Evolutionary conservation across 1,284 basidiomycete genomes (phyloP).

Genomic region (Exobasidium rhododendri): DNA sequence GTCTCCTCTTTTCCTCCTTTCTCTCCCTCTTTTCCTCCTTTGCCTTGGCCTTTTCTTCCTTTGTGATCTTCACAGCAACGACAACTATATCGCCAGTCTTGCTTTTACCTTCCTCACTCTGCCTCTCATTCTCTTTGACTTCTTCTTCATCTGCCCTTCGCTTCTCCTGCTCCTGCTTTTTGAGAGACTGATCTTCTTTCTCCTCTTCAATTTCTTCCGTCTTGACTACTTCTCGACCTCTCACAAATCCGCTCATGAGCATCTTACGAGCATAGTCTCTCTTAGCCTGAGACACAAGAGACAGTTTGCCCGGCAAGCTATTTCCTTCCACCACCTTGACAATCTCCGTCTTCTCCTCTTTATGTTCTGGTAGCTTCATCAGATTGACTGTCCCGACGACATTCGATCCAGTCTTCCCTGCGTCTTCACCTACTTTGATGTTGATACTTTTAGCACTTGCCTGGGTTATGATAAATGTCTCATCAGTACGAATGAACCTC

Average conservation of each 20-base stretch:
- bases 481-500: neutral
- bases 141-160: constrained; percentile 9
- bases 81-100: neutral
- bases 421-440: constrained; percentile 9
- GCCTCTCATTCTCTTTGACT: constrained; percentile 12
- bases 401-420: constrained; percentile 7
- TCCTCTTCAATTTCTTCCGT: constrained; percentile 13
- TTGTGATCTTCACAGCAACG: constrained; percentile 6
- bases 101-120: neutral
- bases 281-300: constrained; percentile 42
- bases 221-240: constrained; percentile 26
- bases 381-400: neutral
- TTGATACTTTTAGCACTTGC: constrained; percentile 38
- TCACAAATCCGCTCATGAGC: constrained; percentile 49
- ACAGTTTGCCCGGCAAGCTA: constrained; percentile 21
- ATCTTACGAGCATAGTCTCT: constrained; percentile 45
- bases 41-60: constrained; percentile 9
- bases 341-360: neutral
- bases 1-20: constrained; percentile 13
- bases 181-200: neutral
- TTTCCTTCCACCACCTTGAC: neutral
- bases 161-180: constrained; percentile 13
- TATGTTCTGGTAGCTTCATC: neutral
- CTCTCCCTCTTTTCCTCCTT: constrained; percentile 12
- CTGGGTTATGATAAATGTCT: no score